Evolutionary conservation across 257 asterid species (phyloP).

Genomic region (Mentha longifolia): DNA sequence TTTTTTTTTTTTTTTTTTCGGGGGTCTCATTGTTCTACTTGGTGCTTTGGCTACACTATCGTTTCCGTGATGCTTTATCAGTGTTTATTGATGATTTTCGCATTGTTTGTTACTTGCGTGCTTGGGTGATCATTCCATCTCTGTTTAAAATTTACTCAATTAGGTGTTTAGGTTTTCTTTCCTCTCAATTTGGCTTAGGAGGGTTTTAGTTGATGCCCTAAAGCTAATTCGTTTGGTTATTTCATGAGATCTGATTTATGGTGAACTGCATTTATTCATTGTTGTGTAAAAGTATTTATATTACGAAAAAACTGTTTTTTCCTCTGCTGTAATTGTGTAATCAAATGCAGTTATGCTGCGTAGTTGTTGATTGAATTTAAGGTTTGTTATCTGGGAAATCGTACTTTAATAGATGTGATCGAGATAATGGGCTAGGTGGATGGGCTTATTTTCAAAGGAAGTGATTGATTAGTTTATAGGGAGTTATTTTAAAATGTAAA

Average conservation of each 20-base stretch:
- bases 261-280: conserved; percentile 37
- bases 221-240: conserved; percentile 30
- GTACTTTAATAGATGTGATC: conserved; percentile 21
- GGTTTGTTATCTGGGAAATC: not conserved
- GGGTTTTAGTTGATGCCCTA: conserved; percentile 25
- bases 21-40: conserved; percentile 3
- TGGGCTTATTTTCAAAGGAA: not conserved
- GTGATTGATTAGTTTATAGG: not conserved
- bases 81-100: conserved; percentile 13
- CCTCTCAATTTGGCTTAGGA: not conserved
- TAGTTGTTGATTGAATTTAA: not conserved
- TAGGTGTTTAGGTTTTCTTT: conserved; percentile 27
- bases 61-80: not conserved
- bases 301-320: not conserved
- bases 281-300: conserved; percentile 5
- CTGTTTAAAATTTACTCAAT: conserved; percentile 27
- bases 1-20: not conserved
- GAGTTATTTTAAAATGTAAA: not conserved
- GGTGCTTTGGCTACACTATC: conserved; percentile 14
- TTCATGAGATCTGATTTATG: conserved; percentile 46
- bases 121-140: conserved; percentile 34
- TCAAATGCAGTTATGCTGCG: conserved; percentile 10
- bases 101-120: conserved; percentile 13
- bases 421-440: conserved; percentile 1
- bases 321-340: conserved; percentile 1